Evolutionary conservation across 139 green algal species (phyloP), one percentile per base, ranked within the genome.

Genomic region (Chlorella sp.): DNA sequence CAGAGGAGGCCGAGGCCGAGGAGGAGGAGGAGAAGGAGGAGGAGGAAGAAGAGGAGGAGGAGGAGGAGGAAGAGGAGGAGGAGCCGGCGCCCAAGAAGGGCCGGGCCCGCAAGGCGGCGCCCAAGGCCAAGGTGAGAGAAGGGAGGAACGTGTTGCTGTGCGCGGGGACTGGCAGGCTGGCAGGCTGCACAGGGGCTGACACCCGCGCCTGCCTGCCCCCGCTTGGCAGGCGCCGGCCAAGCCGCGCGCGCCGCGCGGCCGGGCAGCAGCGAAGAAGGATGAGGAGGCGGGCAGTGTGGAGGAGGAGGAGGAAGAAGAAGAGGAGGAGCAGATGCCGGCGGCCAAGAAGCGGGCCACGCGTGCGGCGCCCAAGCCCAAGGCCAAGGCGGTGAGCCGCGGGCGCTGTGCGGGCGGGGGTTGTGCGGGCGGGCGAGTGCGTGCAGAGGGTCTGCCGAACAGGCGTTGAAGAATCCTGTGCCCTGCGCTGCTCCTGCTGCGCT

Each of bases 281-380:
- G 55, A 38, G 4, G 38, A 75, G 43, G 53, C 23, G 41, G 69
- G n/a, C 0, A 48, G 43, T 23, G n/a, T 58, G 29, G 21, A 61
- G 25, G 55, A 4, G 5, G 67, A 62, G 23, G 67, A 46, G 27
- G 55, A 48, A 41, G 41, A 65, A 40, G 68, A 65, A 7, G 46
- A 76, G 68, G 53, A 71, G 55, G 64, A 71, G 14, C 25, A 69
- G 62, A 27, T 40, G 21, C 25, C 29, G 42, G 33, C 29, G 51
- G 25, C 51, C 51, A 59, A 59, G 45, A 11, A 11, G 51, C 51
- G 51, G 17, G 25, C 25, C 7, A 27, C 25, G 25, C 51, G 51
- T 8, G 51, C 51, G 3, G 51, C 51, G 8, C 25, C 51, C 51
- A 59, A 59, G 51, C 51, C 51, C 14, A 59, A 59, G 51, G 51